A percentile compares a stretch with the other conserved stretches of the same genome.
These are phyloP conservation scores for Monsonia emarginata DNA, from an alignment of 441 rosid species.

Conservation along the genomic window DNA sequence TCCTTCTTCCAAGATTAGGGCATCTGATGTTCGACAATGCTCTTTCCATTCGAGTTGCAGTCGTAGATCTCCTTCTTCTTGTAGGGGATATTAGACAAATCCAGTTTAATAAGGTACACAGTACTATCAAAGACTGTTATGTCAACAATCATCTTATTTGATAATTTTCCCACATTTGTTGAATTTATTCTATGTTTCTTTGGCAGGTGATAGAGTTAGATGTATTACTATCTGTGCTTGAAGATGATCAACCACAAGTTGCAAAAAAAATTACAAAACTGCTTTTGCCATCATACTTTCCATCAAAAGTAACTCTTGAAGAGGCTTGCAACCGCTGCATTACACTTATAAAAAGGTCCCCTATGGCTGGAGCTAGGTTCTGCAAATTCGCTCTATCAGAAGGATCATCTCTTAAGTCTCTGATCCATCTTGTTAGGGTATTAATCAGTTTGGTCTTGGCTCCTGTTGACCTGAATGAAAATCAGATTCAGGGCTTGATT, in stretches of 20 bases:
- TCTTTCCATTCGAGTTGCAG: slow-evolving; percentile 53
- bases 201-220: slow-evolving; percentile 70
- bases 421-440: slow-evolving; percentile 55
- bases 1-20: slow-evolving; percentile 66
- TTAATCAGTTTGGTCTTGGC: slow-evolving; percentile 45
- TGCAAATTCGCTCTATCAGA: slow-evolving; percentile 57
- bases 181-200: slow-evolving; percentile 16
- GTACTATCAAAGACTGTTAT: slow-evolving; percentile 12
- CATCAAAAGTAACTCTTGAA: slow-evolving; percentile 49
- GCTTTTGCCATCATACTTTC: slow-evolving; percentile 85
- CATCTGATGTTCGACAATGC: slow-evolving; percentile 58
- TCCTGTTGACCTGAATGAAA: slow-evolving; percentile 32
- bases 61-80: slow-evolving; percentile 70
- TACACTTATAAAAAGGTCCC: slow-evolving; percentile 69
- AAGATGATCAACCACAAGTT: slow-evolving; percentile 63
- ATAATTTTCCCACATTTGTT: slow-evolving; percentile 7
- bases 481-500: slow-evolving; percentile 68
- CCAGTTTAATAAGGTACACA: slow-evolving; percentile 77
- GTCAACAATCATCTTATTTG: slow-evolving; percentile 2
- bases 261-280: slow-evolving; percentile 62
- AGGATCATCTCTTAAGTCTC: slow-evolving; percentile 52
- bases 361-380: slow-evolving; percentile 84
- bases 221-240: slow-evolving; percentile 51
- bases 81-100: slow-evolving; percentile 53
- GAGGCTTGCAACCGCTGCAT: slow-evolving; percentile 82